These are phyloP conservation scores for Eucalyptus regnans DNA, from an alignment of 345 rosid genomes.

Conservation along the genomic window DNA sequence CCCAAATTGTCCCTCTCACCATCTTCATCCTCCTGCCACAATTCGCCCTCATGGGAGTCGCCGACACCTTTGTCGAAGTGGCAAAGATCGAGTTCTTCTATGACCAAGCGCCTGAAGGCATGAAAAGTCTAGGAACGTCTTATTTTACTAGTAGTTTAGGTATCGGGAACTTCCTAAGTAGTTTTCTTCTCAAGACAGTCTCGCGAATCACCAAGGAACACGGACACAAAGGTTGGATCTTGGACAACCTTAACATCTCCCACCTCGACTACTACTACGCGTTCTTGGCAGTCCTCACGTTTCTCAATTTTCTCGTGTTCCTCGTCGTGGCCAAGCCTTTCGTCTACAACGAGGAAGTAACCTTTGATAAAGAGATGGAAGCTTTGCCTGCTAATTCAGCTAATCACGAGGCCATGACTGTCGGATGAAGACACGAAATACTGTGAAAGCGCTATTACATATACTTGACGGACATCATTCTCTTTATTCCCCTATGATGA, in stretches of 20 bases:
- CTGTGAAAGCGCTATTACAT: not conserved
- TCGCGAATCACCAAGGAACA: constrained; percentile 29
- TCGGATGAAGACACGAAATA: not conserved
- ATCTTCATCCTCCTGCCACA: constrained; percentile 69
- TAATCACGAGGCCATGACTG: not conserved
- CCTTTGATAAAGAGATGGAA: constrained; percentile 1
- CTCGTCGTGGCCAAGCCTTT: constrained; percentile 41
- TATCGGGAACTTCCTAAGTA: constrained; percentile 56
- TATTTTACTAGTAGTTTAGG: constrained; percentile 52
- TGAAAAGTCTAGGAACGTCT: constrained; percentile 81
- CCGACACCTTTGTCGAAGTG: constrained; percentile 58
- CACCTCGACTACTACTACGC: constrained; percentile 58
- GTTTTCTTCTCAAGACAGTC: constrained; percentile 41
- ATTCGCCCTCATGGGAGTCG: constrained; percentile 58
- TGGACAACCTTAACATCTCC: constrained; percentile 63
- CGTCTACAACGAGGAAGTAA: constrained; percentile 42
- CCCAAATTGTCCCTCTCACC: constrained; percentile 36
- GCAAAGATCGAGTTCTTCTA: constrained; percentile 88
- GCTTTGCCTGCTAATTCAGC: not conserved
- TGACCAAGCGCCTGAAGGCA: constrained; percentile 74
- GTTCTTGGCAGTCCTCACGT: constrained; percentile 38
- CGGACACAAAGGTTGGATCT: constrained; percentile 53
- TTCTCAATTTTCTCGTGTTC: constrained; percentile 43
- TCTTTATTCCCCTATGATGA: not conserved
- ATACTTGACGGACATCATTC: not conserved